Evolutionary conservation across 1,139 yeast species (phyloP).

Genomic region (Blastobotrys elegans): DNA sequence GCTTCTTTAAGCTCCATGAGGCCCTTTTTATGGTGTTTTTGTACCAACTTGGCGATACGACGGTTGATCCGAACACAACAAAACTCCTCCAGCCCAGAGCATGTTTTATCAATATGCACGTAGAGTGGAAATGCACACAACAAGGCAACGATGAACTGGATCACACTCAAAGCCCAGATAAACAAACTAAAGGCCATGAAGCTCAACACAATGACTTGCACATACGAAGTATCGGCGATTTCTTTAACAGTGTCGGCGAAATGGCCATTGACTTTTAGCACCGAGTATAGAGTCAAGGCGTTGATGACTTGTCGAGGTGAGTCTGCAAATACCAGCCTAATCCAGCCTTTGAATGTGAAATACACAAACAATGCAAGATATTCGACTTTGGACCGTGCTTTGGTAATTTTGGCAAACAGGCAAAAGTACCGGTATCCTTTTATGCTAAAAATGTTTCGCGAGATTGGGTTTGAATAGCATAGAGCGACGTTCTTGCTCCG

Average conservation of each 20-base stretch:
- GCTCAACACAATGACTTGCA: conserved; percentile 65
- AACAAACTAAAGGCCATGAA: conserved; percentile 71
- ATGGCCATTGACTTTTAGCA: conserved; percentile 42
- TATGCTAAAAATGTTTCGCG: conserved; percentile 54
- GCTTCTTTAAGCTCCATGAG: conserved; percentile 26
- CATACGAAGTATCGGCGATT: conserved; percentile 56
- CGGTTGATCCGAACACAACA: conserved; percentile 54
- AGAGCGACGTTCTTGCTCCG: conserved; percentile 62
- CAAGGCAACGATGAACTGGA: conserved; percentile 55
- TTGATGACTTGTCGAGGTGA: conserved; percentile 87
- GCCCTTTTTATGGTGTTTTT: conserved; percentile 40
- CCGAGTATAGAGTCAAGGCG: conserved; percentile 62
- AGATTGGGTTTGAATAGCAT: conserved; percentile 63
- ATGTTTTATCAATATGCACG: conserved; percentile 39
- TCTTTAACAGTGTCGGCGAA: conserved; percentile 50
- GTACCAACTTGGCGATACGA: conserved; percentile 49
- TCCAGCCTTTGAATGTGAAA: conserved; percentile 61
- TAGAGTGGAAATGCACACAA: conserved; percentile 52
- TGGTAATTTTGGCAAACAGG: conserved; percentile 62
- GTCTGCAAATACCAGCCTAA: conserved; percentile 65
- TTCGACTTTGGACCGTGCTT: conserved; percentile 57
- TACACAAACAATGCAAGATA: conserved; percentile 64
- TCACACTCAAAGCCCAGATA: conserved; percentile 69
- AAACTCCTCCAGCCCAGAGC: conserved; percentile 48
- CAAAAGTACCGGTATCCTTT: conserved; percentile 63